These are phyloP conservation scores for Terfezia claveryi DNA, from an alignment of 495 filamentous ascomycete species.

Conservation along the genomic window DNA sequence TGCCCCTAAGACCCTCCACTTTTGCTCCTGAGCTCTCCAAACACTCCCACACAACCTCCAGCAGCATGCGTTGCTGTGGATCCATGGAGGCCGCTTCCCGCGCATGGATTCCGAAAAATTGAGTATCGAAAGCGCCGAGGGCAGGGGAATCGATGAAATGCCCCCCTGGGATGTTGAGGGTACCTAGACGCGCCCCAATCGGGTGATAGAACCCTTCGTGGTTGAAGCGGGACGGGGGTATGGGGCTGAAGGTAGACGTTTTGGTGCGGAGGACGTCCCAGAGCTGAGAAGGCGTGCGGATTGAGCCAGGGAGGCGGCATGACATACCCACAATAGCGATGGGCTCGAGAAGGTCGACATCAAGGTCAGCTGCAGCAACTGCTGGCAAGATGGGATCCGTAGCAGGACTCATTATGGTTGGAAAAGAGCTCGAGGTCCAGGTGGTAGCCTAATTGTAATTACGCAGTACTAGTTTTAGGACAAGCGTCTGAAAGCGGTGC, in stretches of 20 bases:
- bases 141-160: conserved; percentile 26
- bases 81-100: conserved; percentile 32
- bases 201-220: conserved; percentile 26
- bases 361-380: too few species aligned
- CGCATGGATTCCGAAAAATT: conserved; percentile 39
- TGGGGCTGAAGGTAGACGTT: conserved; percentile 19
- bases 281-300: conserved; percentile 31
- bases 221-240: conserved; percentile 25
- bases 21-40: conserved; percentile 31
- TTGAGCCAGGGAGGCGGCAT: conserved; percentile 31
- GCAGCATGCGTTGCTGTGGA: conserved; percentile 29
- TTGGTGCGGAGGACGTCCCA: conserved; percentile 27
- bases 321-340: conserved; percentile 37
- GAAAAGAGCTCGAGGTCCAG: too few species aligned
- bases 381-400: too few species aligned
- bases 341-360: conserved; percentile 12
- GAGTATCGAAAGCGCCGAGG: conserved; percentile 26
- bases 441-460: too few species aligned
- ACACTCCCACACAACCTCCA: conserved; percentile 38
- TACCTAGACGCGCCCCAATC: conserved; percentile 5
- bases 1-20: conserved; percentile 22
- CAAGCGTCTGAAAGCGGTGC: too few species aligned
- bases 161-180: conserved; percentile 21
- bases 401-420: too few species aligned
- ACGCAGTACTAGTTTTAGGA: too few species aligned